Evolutionary conservation across 768 basidiomycete genomes (phyloP), one percentile per base, ranked within the genome.

Genomic region (Jaapia argillacea): DNA sequence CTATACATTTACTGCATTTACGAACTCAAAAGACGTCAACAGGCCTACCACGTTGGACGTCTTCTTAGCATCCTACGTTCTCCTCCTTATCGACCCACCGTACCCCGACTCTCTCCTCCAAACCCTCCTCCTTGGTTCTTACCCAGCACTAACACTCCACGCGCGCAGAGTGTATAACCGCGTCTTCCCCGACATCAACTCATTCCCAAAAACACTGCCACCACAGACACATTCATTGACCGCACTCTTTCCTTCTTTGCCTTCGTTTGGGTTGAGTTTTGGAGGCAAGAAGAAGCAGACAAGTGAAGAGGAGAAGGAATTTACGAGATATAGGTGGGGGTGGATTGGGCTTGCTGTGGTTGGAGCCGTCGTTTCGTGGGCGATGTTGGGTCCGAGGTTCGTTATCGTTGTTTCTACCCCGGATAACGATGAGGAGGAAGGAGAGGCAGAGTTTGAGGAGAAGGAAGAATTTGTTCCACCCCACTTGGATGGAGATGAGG

Each of bases 31-130:
- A 43, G 39, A 39, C 35, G 47, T 35, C 14, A n/a, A 13, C 3
- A 89, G 85, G 37, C 70, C 71, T 10, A 76, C 81, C 1, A 69
- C 71, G 4, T 58, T 87, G 14, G 87, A 90, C 48, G 56, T 82
- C 20, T 55, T 76, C 27, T 61, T 88, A 16, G 81, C 86, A 14
- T 73, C 85, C 4, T 81, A 86, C 48, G 64, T 81, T 22, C 67
- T 85, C 24, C 64, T 86, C 24, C 61, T 88, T 3, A 47, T 69
- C 3, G 59, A 71, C 36, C 72, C 79, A 4, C 71, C 75, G 27
- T 80, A 79, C 44, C 78, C 82, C 1, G 77, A 86, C 49, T 60
- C 75, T 2, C 56, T 77, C 13, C 48, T 89, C 5, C 67, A 72
- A 53, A 64, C 67, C 47, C 67, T 83, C 3, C 55, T 87, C 6